phyloP scores from a whole-genome alignment of 148 eudicot species.

The Euryodendron excelsum region DNA sequence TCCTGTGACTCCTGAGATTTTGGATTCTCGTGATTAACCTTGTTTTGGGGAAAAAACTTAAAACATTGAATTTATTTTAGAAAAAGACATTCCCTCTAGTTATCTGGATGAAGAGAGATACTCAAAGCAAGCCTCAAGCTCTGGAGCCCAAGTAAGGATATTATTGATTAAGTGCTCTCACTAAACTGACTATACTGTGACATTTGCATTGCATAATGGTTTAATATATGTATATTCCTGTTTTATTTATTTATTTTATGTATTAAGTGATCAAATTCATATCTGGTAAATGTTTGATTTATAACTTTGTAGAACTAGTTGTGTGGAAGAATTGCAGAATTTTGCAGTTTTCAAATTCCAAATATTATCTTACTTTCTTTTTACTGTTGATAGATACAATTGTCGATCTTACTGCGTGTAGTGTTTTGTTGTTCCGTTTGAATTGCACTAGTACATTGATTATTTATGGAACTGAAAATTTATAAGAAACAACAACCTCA shows the following conservation, averaged over 20 bases:
- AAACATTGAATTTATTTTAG: constrained; percentile 33
- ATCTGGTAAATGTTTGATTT: neutral
- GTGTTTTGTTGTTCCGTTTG: neutral
- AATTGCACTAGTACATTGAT: too few species aligned
- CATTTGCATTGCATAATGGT: neutral
- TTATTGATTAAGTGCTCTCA: constrained; percentile 4
- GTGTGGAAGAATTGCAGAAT: neutral
- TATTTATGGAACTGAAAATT: neutral
- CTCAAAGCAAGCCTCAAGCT: constrained; percentile 77
- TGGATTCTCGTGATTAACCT: neutral
- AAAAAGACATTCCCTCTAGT: constrained; percentile 86
- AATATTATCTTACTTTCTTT: too few species aligned
- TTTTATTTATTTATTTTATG: neutral
- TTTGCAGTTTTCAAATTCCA: too few species aligned
- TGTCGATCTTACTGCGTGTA: neutral
- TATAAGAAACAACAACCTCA: neutral
- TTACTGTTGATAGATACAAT: neutral
- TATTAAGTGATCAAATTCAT: neutral
- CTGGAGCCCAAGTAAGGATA: constrained; percentile 65
- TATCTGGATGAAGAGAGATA: constrained; percentile 76
- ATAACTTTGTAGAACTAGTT: neutral
- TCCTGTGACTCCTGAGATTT: neutral
- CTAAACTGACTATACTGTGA: neutral
- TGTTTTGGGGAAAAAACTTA: neutral
- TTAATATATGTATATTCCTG: neutral